Conservation (phyloP, 306 rosid genomes). For the Rubus parviflorus region DNA sequence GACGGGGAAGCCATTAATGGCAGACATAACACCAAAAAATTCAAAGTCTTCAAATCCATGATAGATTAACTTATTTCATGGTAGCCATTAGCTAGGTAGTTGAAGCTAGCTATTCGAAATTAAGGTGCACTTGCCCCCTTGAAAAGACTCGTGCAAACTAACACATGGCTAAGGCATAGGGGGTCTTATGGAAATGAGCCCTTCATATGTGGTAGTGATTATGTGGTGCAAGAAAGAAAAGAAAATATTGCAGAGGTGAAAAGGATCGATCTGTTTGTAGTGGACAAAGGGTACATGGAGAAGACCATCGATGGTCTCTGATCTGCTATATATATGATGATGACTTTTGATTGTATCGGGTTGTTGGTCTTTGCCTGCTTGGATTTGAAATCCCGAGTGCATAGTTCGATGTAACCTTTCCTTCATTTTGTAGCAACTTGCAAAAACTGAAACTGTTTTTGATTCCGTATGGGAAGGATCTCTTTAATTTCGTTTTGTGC, state of each 20-base stretch:
- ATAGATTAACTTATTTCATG: slow-evolving; percentile 19
- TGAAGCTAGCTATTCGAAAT: background rate
- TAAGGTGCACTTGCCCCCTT: slow-evolving; percentile 25
- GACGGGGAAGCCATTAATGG: slow-evolving; percentile 22
- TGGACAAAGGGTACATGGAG: background rate
- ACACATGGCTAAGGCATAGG: slow-evolving; percentile 19
- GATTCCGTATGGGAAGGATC: background rate
- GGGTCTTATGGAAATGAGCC: background rate
- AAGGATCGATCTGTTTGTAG: slow-evolving; percentile 8
- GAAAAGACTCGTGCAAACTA: slow-evolving; percentile 35
- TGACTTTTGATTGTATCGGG: too few relatives aligned
- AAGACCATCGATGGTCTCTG: slow-evolving; percentile 32
- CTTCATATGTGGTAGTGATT: background rate
- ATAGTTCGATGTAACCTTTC: slow-evolving; percentile 47
- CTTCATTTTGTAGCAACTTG: slow-evolving; percentile 42
- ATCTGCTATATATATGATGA: background rate
- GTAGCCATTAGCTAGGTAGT: slow-evolving; percentile 20
- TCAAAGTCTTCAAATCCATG: slow-evolving; percentile 32
- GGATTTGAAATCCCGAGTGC: slow-evolving; percentile 5
- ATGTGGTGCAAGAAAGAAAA: background rate
- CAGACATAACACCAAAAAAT: slow-evolving; percentile 32
- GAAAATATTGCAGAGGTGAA: background rate
- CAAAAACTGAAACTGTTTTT: background rate
- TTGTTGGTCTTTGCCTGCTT: background rate
- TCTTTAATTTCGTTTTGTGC: background rate